Conservation (phyloP, 2,329 filamentous ascomycete species). For the Gyromitra esculenta region DNA sequence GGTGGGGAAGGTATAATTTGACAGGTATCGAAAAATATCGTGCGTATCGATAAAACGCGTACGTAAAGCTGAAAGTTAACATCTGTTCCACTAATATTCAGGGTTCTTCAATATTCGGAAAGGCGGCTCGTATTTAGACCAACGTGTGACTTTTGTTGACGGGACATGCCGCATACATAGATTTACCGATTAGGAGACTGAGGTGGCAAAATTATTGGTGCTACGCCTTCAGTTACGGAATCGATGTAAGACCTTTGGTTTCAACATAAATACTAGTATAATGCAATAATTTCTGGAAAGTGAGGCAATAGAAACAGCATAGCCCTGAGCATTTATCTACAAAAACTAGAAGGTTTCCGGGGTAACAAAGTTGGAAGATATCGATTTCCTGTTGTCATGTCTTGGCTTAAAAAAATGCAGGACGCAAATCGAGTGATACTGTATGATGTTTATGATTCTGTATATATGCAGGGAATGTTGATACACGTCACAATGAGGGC, state of each 20-base stretch:
- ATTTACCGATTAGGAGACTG: background rate
- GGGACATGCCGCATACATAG: constrained; percentile 1
- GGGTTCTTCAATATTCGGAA: background rate
- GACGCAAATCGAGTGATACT: background rate
- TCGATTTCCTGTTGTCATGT: background rate
- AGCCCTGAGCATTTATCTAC: background rate
- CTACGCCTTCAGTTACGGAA: background rate
- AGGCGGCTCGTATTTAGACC: constrained; percentile 5
- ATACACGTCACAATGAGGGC: constrained; percentile 5
- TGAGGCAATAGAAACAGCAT: background rate
- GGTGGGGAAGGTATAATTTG: background rate
- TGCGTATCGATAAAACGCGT: background rate
- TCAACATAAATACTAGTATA: background rate
- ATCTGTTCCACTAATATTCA: background rate
- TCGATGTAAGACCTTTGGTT: background rate
- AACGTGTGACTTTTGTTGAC: constrained; percentile 5
- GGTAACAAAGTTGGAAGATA: background rate
- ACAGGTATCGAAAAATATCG: background rate
- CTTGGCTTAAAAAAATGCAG: background rate
- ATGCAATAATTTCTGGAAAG: background rate
- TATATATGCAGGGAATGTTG: background rate
- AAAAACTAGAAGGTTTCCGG: background rate
- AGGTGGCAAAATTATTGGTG: constrained; percentile 2
- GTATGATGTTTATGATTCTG: background rate
- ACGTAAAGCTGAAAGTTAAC: background rate